These are phyloP conservation scores for Rhizopus microsporus DNA, from an alignment of 371 early-diverging fungal genomes.

Conservation along the genomic window DNA sequence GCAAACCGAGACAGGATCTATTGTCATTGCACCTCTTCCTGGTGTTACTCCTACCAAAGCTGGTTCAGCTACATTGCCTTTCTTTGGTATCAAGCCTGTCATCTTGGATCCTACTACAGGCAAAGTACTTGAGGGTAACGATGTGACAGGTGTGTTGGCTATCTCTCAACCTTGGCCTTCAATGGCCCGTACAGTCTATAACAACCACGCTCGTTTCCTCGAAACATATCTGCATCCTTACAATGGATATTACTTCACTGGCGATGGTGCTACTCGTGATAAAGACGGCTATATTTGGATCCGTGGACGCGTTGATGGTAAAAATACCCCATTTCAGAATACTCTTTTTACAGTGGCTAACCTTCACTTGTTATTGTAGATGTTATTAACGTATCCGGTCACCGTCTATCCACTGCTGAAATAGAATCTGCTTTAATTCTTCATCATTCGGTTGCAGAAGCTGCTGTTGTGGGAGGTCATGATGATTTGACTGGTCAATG, in stretches of 20 bases:
- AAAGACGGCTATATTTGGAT: slow-evolving; percentile 95
- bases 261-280: slow-evolving; percentile 88
- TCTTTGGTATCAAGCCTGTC: slow-evolving; percentile 93
- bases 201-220: slow-evolving; percentile 86
- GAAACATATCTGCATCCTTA: slow-evolving; percentile 90
- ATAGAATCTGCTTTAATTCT: slow-evolving; percentile 87
- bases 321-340: background rate
- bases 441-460: slow-evolving; percentile 86
- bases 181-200: slow-evolving; percentile 91
- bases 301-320: slow-evolving; percentile 87
- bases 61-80: slow-evolving; percentile 94
- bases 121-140: slow-evolving; percentile 66
- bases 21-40: slow-evolving; percentile 90
- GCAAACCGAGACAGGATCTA: slow-evolving; percentile 96
- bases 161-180: slow-evolving; percentile 92
- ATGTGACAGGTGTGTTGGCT: slow-evolving; percentile 88
- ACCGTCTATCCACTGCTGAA: slow-evolving; percentile 95
- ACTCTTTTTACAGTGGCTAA: too few relatives aligned
- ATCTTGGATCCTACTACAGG: slow-evolving; percentile 84
- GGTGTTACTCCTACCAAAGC: slow-evolving; percentile 86
- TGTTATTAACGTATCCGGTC: slow-evolving; percentile 97
- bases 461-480: slow-evolving; percentile 90
- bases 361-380: slow-evolving; percentile 27
- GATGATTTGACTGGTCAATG: slow-evolving; percentile 93
- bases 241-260: slow-evolving; percentile 85